Conservation (phyloP, 225 moss, liverwort and hornwort genomes). For the Lunularia cruciata region DNA sequence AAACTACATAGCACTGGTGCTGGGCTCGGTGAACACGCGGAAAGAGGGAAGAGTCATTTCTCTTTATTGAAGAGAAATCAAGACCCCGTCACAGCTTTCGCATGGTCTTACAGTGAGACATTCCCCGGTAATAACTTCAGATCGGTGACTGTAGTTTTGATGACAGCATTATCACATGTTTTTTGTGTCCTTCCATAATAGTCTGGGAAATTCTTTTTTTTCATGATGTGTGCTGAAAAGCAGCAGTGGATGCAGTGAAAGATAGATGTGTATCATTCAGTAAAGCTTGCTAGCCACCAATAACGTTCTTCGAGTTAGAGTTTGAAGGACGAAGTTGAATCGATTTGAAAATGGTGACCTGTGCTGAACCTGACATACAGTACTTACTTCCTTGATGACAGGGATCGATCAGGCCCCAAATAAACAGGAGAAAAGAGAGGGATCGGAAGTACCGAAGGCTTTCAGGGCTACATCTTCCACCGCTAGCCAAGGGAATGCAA, state of each 20-base stretch:
- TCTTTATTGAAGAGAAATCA: background rate
- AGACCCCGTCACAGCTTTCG: conserved; percentile 29
- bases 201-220: too few species aligned
- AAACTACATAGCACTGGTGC: background rate
- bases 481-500: conserved; percentile 26
- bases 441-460: background rate
- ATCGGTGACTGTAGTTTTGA: too few species aligned
- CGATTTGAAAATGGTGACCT: too few species aligned
- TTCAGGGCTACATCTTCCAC: conserved; percentile 24
- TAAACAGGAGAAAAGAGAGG: conserved; percentile 14
- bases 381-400: background rate
- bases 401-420: background rate
- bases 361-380: too few species aligned
- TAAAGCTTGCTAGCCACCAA: too few species aligned
- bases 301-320: too few species aligned
- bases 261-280: too few species aligned
- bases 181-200: too few species aligned
- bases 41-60: background rate
- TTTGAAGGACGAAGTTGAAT: too few species aligned
- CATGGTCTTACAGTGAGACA: conserved; percentile 38
- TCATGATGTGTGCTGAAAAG: too few species aligned
- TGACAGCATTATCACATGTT: too few species aligned
- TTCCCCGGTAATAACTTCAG: conserved; percentile 23
- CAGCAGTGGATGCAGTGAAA: too few species aligned
- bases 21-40: background rate